Evolutionary conservation across 768 basidiomycete species (phyloP), one percentile per base, ranked within the genome.

Genomic region (Kwoniella newhampshirensis): DNA sequence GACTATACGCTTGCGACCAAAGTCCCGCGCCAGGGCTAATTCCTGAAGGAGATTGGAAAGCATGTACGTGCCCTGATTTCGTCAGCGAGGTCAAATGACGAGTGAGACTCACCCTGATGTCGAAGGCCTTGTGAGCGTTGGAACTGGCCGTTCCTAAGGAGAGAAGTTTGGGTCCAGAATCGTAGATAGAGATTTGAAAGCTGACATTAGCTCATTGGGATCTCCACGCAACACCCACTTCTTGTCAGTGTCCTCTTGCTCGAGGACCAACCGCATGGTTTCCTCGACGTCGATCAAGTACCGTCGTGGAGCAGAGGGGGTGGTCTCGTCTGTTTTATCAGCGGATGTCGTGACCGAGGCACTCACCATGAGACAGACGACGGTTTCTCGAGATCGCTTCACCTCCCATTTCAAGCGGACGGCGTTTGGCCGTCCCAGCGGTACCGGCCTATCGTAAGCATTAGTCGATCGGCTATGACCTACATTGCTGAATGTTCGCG

Each of bases 211-310:
- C 41, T 45, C 35, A 3, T 23, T 18, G 4, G 13, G 8, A 44
- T 23, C 4, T 13, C 30, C 25, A n/a, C 20, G 9, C n/a, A n/a
- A 18, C 3, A 60, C 78, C 50, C 45, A 80, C 79, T 97, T 91
- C 28, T 88, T 88, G 62, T 98, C 91, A 13, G 94, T 97, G 74
- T 99, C 94, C 75, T 99, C 94, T 75, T 97, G 94, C 77, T 96
- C 91, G 26, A 99, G 85, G 9, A 98, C 86, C 54, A 96, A 85
- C 32, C 93, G 86, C 70, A 99, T 91, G 28, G 94, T 99, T 78
- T 97, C 94, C 70, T 98, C 94, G 15, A 98, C 94, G 71, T 97
- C 94, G 56, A 98, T 91, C 48, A 98, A 82, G 79, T 94, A 98
- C 37, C 92, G 86, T 40, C 93, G 81, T 2, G 91, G 89, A 0